Evolutionary conservation across 768 basidiomycete species (phyloP).

Genomic region (Lactifluus piperatus): DNA sequence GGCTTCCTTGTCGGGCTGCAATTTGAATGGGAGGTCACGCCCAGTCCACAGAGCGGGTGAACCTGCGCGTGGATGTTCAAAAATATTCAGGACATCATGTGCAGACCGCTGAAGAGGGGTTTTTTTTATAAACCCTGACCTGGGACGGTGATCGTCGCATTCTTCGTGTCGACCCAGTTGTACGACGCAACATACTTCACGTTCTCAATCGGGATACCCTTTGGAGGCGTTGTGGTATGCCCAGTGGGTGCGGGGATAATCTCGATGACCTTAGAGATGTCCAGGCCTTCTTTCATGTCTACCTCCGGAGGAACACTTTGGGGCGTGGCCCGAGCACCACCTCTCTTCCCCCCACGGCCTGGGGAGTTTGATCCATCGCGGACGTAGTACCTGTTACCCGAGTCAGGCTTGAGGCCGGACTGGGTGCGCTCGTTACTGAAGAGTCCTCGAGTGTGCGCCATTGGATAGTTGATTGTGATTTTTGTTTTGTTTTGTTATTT

Average conservation of each 20-base stretch:
- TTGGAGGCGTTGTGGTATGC: background rate
- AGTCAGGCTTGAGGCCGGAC: background rate
- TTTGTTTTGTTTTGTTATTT: too few species aligned
- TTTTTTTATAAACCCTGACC: slow-evolving; percentile 23
- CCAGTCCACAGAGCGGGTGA: slow-evolving; percentile 52
- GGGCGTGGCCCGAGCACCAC: background rate
- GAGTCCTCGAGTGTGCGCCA: background rate
- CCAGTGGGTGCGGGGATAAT: background rate
- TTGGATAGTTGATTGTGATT: background rate
- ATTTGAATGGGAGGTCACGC: slow-evolving; percentile 39
- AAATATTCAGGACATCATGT: background rate
- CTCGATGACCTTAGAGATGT: slow-evolving; percentile 5
- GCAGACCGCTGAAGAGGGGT: background rate
- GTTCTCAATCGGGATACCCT: slow-evolving; percentile 16
- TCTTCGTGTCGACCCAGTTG: slow-evolving; percentile 22
- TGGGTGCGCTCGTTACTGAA: background rate
- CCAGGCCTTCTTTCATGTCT: slow-evolving; percentile 9
- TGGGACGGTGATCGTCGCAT: slow-evolving; percentile 27
- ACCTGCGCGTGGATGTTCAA: slow-evolving; percentile 30
- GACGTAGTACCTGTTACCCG: background rate
- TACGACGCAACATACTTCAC: slow-evolving; percentile 27
- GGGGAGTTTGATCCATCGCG: background rate
- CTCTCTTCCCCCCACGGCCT: background rate
- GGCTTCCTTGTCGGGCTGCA: slow-evolving; percentile 44
- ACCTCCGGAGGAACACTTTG: background rate